These are phyloP conservation scores for Aspergillus fumigatus DNA, from an alignment of 2,329 filamentous ascomycete species.

Conservation along the genomic window DNA sequence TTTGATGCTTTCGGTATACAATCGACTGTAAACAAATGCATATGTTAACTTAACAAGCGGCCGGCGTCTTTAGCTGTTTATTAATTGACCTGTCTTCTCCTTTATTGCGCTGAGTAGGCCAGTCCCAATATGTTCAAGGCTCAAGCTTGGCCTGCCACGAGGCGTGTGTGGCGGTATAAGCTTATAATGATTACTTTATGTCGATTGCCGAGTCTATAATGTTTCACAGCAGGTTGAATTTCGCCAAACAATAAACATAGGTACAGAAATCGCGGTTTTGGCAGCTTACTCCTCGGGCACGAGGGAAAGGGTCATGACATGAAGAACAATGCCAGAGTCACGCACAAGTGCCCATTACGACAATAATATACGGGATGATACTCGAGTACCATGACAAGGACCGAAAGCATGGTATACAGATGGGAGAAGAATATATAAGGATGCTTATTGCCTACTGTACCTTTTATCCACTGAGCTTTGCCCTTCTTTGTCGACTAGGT, in stretches of 20 bases:
- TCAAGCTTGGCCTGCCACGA: background rate
- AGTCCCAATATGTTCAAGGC: background rate
- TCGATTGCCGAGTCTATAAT: background rate
- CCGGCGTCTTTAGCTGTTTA: background rate
- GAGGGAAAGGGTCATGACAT: too few species aligned
- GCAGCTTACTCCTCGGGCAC: too few species aligned
- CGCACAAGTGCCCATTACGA: too few species aligned
- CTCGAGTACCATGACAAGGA: too few species aligned
- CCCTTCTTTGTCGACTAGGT: too few species aligned
- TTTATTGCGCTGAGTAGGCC: background rate
- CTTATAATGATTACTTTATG: background rate
- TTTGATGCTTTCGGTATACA: background rate
- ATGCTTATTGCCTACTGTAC: too few species aligned
- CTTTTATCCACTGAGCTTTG: too few species aligned
- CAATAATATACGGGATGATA: too few species aligned
- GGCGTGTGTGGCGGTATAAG: background rate
- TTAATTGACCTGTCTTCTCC: background rate
- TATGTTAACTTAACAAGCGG: background rate
- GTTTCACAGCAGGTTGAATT: background rate
- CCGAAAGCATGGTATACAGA: too few species aligned
- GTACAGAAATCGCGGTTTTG: background rate
- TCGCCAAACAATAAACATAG: background rate
- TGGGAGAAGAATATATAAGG: too few species aligned
- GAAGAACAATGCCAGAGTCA: too few species aligned
- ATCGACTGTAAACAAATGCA: background rate